Conservation (phyloP, 495 filamentous ascomycete genomes). For the Cenococcum geophilum region DNA sequence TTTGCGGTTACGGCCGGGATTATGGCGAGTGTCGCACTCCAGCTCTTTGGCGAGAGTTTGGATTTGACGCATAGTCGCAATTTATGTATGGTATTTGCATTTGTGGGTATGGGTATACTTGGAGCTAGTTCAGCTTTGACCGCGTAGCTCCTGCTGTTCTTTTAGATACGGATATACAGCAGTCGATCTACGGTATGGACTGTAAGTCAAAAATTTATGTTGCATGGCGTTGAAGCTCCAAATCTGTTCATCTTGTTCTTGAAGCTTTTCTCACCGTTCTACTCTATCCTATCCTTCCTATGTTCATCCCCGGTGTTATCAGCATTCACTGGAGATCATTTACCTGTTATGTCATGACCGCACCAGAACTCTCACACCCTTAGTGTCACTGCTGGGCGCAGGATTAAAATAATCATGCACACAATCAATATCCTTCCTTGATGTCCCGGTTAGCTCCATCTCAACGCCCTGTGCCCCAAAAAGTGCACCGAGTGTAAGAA, state of each 20-base stretch:
- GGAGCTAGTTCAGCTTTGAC: conserved; percentile 83
- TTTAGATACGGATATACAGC: no score
- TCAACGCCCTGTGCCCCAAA: conserved; percentile 6
- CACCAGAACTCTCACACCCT: no score
- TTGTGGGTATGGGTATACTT: conserved; percentile 84
- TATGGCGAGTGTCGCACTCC: conserved; percentile 86
- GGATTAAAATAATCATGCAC: background rate
- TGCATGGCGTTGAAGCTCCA: no score
- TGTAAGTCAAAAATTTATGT: no score
- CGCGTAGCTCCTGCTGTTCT: conserved; percentile 31
- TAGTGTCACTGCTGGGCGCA: background rate
- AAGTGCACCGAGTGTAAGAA: conserved; percentile 1
- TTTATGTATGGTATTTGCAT: conserved; percentile 77
- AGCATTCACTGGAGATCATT: no score
- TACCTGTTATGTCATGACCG: no score
- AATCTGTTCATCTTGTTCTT: no score
- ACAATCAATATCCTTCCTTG: conserved; percentile 7
- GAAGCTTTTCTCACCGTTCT: no score
- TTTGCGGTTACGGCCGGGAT: conserved; percentile 81
- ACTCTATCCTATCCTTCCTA: no score
- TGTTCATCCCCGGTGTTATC: no score
- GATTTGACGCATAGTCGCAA: conserved; percentile 71
- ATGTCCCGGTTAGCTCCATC: conserved; percentile 5
- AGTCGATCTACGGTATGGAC: no score
- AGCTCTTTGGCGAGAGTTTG: conserved; percentile 81